Evolutionary conservation across 768 basidiomycete genomes (phyloP), one percentile per base, ranked within the genome.

Genomic region (Hypholoma fasciculare): DNA sequence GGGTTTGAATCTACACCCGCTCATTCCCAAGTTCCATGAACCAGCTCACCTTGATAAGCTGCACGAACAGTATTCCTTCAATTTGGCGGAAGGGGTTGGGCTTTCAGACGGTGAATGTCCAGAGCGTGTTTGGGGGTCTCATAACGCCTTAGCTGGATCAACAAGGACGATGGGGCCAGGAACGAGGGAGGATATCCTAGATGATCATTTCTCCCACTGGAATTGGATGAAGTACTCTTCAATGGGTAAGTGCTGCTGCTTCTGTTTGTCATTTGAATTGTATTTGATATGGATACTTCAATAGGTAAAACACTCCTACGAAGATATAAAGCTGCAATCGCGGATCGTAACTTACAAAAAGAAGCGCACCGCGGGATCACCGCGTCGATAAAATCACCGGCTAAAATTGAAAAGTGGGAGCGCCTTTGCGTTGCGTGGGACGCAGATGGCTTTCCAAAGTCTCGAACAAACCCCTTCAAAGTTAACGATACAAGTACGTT

Each of bases 121-220:
- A 0, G 76, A 79, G 43, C 59, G 66, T 0, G 57, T 63, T 0
- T 79, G 78, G 78, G 43, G 70, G 0, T 52, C 30, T 0, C 50
- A 66, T 9, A 74, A 76, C 52, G 54, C 57, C 0, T 58, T 64
- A 0, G 70, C 69, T 0, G 56, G 62, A 2, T 68, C 71, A 23
- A 77, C 73, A 0, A 63, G 66, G 7, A 72, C 73, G 23, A 74
- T 72, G 70, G 72, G 71, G 0, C 71, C 71, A 0, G 72, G 72
- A 0, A 56, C 57, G 0, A 27, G 61, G 5, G 54, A 59, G 1
- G 61, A 62, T 20, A 36, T 49, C 1, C 37, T 62, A 1, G 61
- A 62, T 30, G 53, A 56, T n/a, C 57, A 62, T 38, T 49, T 62
- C 34, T 42, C 47, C 19, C 49, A 40, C 17, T 61, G 60, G 60